Evolutionary conservation across 257 asterid species (phyloP).

Genomic region (Paulownia fortunei): DNA sequence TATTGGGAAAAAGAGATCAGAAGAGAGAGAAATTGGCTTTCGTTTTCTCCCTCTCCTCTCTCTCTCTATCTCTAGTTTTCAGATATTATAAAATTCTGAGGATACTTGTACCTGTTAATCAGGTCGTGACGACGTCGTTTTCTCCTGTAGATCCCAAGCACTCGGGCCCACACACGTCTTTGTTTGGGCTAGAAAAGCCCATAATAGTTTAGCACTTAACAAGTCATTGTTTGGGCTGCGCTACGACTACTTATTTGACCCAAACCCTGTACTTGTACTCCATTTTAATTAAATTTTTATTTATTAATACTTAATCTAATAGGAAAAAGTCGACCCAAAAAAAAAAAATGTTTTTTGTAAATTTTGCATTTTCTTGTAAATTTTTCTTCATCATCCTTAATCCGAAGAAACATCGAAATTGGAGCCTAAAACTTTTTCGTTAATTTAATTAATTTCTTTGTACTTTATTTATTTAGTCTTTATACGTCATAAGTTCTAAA

Average conservation of each 20-base stretch:
- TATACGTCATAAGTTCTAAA: no score
- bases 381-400: no score
- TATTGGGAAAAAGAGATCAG: slow-evolving; percentile 28
- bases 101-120: neutral
- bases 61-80: slow-evolving; percentile 11
- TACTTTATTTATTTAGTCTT: no score
- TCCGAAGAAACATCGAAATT: no score
- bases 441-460: no score
- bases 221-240: neutral
- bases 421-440: no score
- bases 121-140: slow-evolving; percentile 27
- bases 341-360: no score
- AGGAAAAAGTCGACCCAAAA: no score
- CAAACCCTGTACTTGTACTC: no score
- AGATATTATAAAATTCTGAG: neutral
- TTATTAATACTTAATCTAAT: no score
- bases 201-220: neutral
- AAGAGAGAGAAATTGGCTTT: slow-evolving; percentile 33
- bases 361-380: no score
- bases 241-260: neutral
- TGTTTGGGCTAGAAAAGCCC: neutral
- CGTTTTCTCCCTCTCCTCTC: slow-evolving; percentile 2
- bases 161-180: neutral
- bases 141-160: neutral
- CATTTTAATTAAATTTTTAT: no score